Percentiles rank a stretch among this genome's conserved stretches.
Evolutionary conservation across 352 stramenopile genomes (phyloP).

Genomic region (Aphanomyces cochlioides): DNA sequence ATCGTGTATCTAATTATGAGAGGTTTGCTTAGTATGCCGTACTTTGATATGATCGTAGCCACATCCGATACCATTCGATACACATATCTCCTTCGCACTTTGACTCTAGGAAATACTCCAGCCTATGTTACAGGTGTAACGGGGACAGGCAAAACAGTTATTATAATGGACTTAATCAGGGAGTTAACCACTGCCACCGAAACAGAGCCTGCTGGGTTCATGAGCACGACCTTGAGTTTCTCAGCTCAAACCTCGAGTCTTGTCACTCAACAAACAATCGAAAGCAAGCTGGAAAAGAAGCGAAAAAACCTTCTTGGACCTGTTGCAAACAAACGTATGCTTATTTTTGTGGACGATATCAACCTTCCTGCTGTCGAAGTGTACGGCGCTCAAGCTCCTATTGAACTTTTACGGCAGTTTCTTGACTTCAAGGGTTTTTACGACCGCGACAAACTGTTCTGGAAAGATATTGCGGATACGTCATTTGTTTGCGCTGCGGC

Average conservation of each 20-base stretch:
- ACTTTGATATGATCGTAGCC: conserved; percentile 80
- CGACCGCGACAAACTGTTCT: conserved; percentile 95
- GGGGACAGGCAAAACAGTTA: conserved; percentile 87
- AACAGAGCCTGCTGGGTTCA: conserved; percentile 13
- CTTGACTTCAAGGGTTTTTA: conserved; percentile 95
- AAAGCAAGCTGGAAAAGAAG: conserved; percentile 94
- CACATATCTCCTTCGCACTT: conserved; percentile 48
- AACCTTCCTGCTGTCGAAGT: conserved; percentile 93
- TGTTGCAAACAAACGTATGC: conserved; percentile 77
- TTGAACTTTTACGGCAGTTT: conserved; percentile 93
- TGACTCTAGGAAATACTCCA: conserved; percentile 65
- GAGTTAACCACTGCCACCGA: conserved; percentile 41
- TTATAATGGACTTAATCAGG: conserved; percentile 72
- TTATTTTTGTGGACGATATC: conserved; percentile 95
- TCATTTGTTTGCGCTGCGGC: conserved; percentile 88
- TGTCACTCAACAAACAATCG: conserved; percentile 87
- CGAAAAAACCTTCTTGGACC: conserved; percentile 91
- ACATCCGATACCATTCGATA: conserved; percentile 72
- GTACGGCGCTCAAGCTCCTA: conserved; percentile 91
- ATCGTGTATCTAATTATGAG: neutral
- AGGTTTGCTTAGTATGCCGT: conserved; percentile 37
- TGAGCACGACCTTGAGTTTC: conserved; percentile 80
- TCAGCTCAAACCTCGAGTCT: conserved; percentile 88
- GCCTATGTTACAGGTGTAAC: conserved; percentile 87
- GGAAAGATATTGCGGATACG: conserved; percentile 93